Base-by-base conservation (phyloP, 768 basidiomycete genomes). In the Collybia sordida region DNA sequence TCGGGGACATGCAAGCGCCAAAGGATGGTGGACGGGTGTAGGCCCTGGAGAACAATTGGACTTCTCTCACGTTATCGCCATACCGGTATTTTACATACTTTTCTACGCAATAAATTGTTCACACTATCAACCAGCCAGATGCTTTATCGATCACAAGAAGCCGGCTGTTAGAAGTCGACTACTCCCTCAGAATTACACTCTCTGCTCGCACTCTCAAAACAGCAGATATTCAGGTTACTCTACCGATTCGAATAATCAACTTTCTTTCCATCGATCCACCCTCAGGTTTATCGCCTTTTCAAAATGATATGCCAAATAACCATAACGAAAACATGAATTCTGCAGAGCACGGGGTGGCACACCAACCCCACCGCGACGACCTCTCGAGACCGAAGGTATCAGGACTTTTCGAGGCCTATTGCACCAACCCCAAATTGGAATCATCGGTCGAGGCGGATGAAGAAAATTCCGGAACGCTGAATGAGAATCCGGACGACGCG, bases 21-120 rank as follows among this genome's bases (percentile, higher is more conserved):
- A 83, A 59, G 93, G 93, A 1, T 96, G 91, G 88, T 96, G 93
- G 93, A 75, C 82, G 4, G 94, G 94, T 6, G 83, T 95, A 5
- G 67, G 72, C 12, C 72, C 86, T 3, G 81, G 82, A 1, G 81
- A 85, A 53, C 71, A 73, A 4, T 68, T 75, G 7, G 75, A 82
- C 17, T 90, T 93, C 65, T 76, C 78, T 14, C 85, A 91, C 60
- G 82, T 77, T 45, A 74, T 97, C 6, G 61, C 80, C 7, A 60
- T 95, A 36, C 93, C 93, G 22, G 93, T 94, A 61, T 69, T 87
- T 47, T 5, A 4, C 31, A 11, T 21, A 31, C 5, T 70, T 14
- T 12, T 45, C 37, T 54, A 38, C 44, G 19, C 19, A 12, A 17
- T 42, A 22, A 21, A 19, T 22, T 46, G 14, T 47, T 25, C 54